Base-by-base conservation (phyloP, 1,139 yeast genomes). In the Suzukiozyma palmioleophila region DNA sequence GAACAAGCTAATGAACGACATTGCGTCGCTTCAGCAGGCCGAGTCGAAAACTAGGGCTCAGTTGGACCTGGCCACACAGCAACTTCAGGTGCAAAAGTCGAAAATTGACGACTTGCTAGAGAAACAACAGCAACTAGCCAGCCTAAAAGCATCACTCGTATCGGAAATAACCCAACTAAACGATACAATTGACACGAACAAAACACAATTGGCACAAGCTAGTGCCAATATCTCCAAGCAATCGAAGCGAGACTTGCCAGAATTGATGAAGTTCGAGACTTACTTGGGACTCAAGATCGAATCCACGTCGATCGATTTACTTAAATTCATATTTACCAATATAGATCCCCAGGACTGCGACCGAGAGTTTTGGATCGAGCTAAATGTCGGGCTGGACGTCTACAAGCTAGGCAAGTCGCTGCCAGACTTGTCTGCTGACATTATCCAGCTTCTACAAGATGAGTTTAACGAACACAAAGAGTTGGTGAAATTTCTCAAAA, bases 281-380 rank as follows among this genome's bases (percentile, higher is more conserved):
- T 66, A 73, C 42, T 56, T 74, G 37, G 81, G 81, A 1, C 51
- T 76, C 36, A 61, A 56, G 36, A 64, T 75, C 28, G 69, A 66
- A 35, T 77, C 73, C 4, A 43, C 68, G 2, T 52, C 59, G 2
- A 60, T 59, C 8, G 71, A 69, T 39, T 42, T 62, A 10, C 52
- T 76, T 28, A 53, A 54, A 39, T 69, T 76, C 42, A 53, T 56
- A 2, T 76, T 76, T 44, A 54, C 49, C 6, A 73, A 75, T 45
- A 56, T 76, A n/a, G 74, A 69, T 40, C 58, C 70, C 11, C 54
- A 61, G 28, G 57, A 73, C 40, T 52, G 60, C 13, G 67, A 63
- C 31, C 58, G 59, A 25, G 68, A 65, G 44, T 72, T 62, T 39
- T 52, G 61, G 45, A 48, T 74, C 2, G 66, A 66, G 18, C 48